These are phyloP conservation scores for Penicillium freii DNA, from an alignment of 2,329 filamentous ascomycete genomes.

Conservation along the genomic window DNA sequence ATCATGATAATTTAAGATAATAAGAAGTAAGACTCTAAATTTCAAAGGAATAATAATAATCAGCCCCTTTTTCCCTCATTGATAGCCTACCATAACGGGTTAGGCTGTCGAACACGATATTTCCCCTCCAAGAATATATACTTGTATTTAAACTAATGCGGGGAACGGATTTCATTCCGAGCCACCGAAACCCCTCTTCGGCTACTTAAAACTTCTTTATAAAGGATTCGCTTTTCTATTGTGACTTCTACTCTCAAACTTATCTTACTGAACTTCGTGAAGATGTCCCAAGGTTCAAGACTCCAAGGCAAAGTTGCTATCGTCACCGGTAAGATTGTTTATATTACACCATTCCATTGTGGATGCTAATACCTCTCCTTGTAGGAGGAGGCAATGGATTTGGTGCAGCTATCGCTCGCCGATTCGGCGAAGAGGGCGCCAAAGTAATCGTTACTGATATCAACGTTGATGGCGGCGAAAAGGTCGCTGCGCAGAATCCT, in stretches of 20 bases:
- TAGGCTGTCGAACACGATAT: not conserved
- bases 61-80: not conserved
- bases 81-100: not conserved
- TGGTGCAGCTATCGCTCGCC: conserved; percentile 41
- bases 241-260: not conserved
- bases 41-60: not conserved
- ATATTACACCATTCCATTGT: not conserved
- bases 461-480: conserved; percentile 37
- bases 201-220: not conserved
- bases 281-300: conserved; percentile 28
- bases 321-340: conserved; percentile 40
- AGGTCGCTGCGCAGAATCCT: conserved; percentile 32
- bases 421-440: conserved; percentile 43
- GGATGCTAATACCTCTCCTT: not conserved
- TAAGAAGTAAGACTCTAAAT: not conserved
- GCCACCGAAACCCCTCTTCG: conserved; percentile 16
- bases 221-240: not conserved
- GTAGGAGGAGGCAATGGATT: conserved; percentile 44
- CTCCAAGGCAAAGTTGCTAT: conserved; percentile 48
- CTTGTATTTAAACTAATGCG: conserved; percentile 4
- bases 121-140: not conserved
- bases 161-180: conserved; percentile 24
- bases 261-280: not conserved
- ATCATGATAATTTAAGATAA: not conserved
- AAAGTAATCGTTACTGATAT: conserved; percentile 45